A percentile compares a stretch with the other conserved stretches of the same genome.
phyloP scores from a whole-genome alignment of 441 rosid genomes.

The Adansonia madagascariensis region DNA sequence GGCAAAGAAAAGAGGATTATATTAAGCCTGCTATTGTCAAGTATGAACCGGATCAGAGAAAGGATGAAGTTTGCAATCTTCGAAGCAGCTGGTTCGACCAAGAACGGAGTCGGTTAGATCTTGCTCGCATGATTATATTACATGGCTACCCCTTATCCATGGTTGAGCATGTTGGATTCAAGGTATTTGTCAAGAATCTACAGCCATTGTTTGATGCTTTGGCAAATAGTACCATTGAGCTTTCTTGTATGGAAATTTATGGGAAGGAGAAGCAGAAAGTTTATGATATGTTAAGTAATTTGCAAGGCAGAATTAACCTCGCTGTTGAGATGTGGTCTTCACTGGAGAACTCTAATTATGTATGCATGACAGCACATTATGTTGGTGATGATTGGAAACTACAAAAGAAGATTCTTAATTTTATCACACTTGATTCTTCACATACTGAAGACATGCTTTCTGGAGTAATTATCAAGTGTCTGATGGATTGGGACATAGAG shows the following conservation, averaged over 20 bases:
- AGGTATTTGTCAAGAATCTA: conserved; percentile 81
- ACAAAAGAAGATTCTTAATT: conserved; percentile 77
- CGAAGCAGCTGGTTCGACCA: conserved; percentile 78
- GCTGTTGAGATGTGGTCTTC: conserved; percentile 86
- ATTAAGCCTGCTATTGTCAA: conserved; percentile 57
- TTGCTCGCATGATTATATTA: conserved; percentile 87
- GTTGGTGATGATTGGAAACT: conserved; percentile 86
- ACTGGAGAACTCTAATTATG: conserved; percentile 51
- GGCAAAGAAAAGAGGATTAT: conserved; percentile 68
- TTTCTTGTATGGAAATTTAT: conserved; percentile 75
- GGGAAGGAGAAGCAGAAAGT: conserved; percentile 77
- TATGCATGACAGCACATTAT: conserved; percentile 74
- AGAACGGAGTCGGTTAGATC: conserved; percentile 73
- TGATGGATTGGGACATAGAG: conserved; percentile 84
- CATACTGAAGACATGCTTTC: conserved; percentile 85
- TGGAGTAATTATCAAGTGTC: conserved; percentile 69
- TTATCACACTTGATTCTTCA: conserved; percentile 75
- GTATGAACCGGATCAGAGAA: conserved; percentile 72
- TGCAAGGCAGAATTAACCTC: conserved; percentile 81
- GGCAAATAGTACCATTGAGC: conserved; percentile 58
- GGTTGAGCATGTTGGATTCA: conserved; percentile 92
- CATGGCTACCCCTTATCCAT: conserved; percentile 81
- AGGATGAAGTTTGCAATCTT: conserved; percentile 64
- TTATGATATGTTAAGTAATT: conserved; percentile 53
- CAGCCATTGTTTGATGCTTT: conserved; percentile 82